Evolutionary conservation across 257 asterid genomes (phyloP).

Genomic region (Nicotiana obtusifolia): DNA sequence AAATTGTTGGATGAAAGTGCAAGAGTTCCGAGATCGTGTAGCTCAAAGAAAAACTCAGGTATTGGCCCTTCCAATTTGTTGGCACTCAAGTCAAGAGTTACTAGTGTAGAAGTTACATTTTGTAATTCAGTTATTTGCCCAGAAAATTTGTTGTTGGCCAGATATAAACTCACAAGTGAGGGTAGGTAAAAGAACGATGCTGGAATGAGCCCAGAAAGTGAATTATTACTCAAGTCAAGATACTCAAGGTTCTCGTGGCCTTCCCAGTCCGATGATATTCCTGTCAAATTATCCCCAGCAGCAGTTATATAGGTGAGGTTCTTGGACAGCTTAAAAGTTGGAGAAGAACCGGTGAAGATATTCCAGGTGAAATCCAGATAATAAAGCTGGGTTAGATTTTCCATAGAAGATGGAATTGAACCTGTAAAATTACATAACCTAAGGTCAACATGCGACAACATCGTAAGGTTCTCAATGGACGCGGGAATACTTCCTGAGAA

Average conservation of each 20-base stretch:
- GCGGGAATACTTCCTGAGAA: slow-evolving; percentile 37
- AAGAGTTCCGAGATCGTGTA: not conserved
- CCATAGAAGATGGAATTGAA: slow-evolving; percentile 30
- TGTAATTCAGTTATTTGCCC: slow-evolving; percentile 29
- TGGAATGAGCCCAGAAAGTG: slow-evolving; percentile 37
- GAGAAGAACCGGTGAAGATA: slow-evolving; percentile 35
- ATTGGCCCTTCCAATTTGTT: slow-evolving; percentile 13
- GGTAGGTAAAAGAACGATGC: slow-evolving; percentile 34
- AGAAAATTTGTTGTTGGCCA: slow-evolving; percentile 33
- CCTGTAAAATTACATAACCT: slow-evolving; percentile 39
- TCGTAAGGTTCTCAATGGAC: slow-evolving; percentile 31
- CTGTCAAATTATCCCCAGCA: slow-evolving; percentile 28
- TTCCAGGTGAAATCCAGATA: slow-evolving; percentile 28
- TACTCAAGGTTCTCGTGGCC: slow-evolving; percentile 26
- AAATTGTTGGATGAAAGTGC: slow-evolving; percentile 6
- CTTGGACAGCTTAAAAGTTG: slow-evolving; percentile 30
- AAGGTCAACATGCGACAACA: slow-evolving; percentile 31
- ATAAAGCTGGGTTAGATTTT: slow-evolving; percentile 26
- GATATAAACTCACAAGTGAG: slow-evolving; percentile 27
- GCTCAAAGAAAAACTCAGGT: slow-evolving; percentile 5
- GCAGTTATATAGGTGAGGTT: slow-evolving; percentile 31
- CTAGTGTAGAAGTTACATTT: slow-evolving; percentile 20
- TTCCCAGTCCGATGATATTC: slow-evolving; percentile 33
- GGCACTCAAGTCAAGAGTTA: slow-evolving; percentile 30
- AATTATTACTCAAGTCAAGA: slow-evolving; percentile 30